Evolutionary conservation across 2,329 filamentous ascomycete genomes (phyloP), one percentile per base, ranked within the genome.

Genomic region (Aspergillus intermedius): DNA sequence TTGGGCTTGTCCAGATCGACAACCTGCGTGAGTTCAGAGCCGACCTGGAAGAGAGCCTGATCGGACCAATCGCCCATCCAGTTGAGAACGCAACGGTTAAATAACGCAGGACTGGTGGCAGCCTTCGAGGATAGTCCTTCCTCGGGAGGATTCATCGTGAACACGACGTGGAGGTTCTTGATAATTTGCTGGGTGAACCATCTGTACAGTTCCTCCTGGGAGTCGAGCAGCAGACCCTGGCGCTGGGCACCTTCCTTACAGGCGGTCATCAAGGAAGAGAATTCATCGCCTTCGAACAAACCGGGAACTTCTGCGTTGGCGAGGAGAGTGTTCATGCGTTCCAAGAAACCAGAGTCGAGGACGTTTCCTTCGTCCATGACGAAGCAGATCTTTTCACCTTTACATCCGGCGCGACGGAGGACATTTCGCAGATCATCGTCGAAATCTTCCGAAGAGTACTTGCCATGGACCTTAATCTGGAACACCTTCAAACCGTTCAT

Each of bases 1-100:
- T 84, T 90, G 46, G 87, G 77, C 54, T 90, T 86, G 65, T 98
- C 93, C 47, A 99, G 79, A 66, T 99, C 93, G 50, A 98, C 84
- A n/a, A 89, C 91, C 56, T 95, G 87, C 1, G 94, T 98, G 49
- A 98, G 82, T 70, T 98, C 93, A 54, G 88, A 90, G 21, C 88
- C 91, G 54, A 98, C 94, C 70, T 98, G 94, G 83, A 94, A 99
- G 17, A 98, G 80, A 34, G 93, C 94, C 73, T 98, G 93, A 68
- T 98, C 93, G 46, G 93, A 98, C 93, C 93, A 99, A 72, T 99
- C 93, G 56, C 93, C 93, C 67, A 98, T 96, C 93, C 93, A 99
- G 73, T 99, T 98, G 60, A 99, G 84, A 44, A 99, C 93, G 66
- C 93, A 99, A 78, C 93, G 86, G 76, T 99, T 99, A 85, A 99